These are phyloP conservation scores for Mycena belliarum DNA, from an alignment of 768 basidiomycete genomes.

Conservation along the genomic window DNA sequence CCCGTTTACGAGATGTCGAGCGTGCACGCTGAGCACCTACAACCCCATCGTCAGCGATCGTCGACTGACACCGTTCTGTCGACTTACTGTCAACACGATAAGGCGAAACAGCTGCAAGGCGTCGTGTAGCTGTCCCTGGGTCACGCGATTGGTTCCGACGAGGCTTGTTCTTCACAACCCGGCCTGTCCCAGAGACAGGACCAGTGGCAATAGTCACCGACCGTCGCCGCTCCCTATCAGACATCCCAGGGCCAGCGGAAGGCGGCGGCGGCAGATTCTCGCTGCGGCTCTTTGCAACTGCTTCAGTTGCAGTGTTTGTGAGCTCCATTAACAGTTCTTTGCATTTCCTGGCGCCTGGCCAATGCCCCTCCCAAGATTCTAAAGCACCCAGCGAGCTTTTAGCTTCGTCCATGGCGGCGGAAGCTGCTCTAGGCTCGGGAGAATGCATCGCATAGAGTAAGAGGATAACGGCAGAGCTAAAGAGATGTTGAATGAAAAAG, in stretches of 20 bases:
- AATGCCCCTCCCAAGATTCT: slow-evolving; percentile 80
- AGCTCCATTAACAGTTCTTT: slow-evolving; percentile 76
- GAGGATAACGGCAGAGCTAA: slow-evolving; percentile 86
- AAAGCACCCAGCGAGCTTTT: slow-evolving; percentile 69
- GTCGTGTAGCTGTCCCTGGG: slow-evolving; percentile 47
- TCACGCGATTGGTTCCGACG: slow-evolving; percentile 62
- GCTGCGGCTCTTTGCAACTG: slow-evolving; percentile 46
- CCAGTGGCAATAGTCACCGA: slow-evolving; percentile 52
- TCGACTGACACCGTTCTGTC: background rate
- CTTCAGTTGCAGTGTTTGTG: slow-evolving; percentile 67
- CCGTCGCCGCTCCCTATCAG: slow-evolving; percentile 52
- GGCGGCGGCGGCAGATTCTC: slow-evolving; percentile 25
- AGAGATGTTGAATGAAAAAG: slow-evolving; percentile 87
- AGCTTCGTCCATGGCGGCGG: slow-evolving; percentile 81
- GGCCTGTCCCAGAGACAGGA: slow-evolving; percentile 36
- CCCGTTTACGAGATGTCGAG: slow-evolving; percentile 75
- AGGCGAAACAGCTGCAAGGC: slow-evolving; percentile 59
- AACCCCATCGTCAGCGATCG: slow-evolving; percentile 4
- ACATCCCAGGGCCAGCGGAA: slow-evolving; percentile 24
- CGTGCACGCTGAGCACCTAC: slow-evolving; percentile 65
- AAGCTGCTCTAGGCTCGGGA: slow-evolving; percentile 61
- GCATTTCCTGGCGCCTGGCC: slow-evolving; percentile 89
- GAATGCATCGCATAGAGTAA: slow-evolving; percentile 86
- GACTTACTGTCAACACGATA: slow-evolving; percentile 67
- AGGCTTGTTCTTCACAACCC: slow-evolving; percentile 51